A percentile compares a stretch with the other conserved stretches of the same genome.
Conservation (phyloP, 352 stramenopile species). For the Phytophthora boehmeriae region DNA sequence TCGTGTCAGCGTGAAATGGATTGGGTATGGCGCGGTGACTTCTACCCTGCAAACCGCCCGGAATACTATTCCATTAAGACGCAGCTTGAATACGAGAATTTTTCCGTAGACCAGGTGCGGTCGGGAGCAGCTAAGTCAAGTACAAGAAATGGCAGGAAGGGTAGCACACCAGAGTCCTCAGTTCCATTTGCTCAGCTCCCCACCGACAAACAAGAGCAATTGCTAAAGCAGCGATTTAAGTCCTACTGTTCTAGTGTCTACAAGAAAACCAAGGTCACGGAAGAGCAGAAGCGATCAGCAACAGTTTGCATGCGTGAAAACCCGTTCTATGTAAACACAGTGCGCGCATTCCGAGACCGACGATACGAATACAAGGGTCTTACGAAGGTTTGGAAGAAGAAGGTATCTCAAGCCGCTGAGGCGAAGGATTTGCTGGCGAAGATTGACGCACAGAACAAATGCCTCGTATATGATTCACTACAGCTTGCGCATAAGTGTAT, state of each 20-base stretch:
- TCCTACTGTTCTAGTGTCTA: conserved; percentile 98
- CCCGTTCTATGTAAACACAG: conserved; percentile 99
- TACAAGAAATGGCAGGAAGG: conserved; percentile 17
- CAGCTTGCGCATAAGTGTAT: conserved; percentile 99
- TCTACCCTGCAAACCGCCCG: conserved; percentile 91
- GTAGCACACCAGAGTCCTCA: conserved; percentile 16
- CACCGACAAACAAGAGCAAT: conserved; percentile 60
- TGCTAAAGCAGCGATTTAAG: conserved; percentile 86
- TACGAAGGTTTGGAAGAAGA: conserved; percentile 95
- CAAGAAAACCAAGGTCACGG: conserved; percentile 97
- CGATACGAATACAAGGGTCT: conserved; percentile 99
- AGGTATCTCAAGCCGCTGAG: conserved; percentile 77
- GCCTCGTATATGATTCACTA: conserved; percentile 97
- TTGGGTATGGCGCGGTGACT: conserved; percentile 99
- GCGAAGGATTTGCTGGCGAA: conserved; percentile 87
- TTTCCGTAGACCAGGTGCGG: conserved; percentile 36
- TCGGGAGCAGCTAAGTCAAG: conserved; percentile 8
- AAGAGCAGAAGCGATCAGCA: conserved; percentile 93
- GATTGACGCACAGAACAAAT: conserved; percentile 88
- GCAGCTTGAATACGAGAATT: conserved; percentile 94
- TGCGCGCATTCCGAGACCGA: conserved; percentile 98
- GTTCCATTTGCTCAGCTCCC: conserved; percentile 70
- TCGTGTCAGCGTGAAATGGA: conserved; percentile 98
- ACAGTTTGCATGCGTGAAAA: conserved; percentile 99
- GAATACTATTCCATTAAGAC: conserved; percentile 97